Conservation (phyloP, 495 filamentous ascomycete genomes). For the Polyplosphaeria fusca region DNA sequence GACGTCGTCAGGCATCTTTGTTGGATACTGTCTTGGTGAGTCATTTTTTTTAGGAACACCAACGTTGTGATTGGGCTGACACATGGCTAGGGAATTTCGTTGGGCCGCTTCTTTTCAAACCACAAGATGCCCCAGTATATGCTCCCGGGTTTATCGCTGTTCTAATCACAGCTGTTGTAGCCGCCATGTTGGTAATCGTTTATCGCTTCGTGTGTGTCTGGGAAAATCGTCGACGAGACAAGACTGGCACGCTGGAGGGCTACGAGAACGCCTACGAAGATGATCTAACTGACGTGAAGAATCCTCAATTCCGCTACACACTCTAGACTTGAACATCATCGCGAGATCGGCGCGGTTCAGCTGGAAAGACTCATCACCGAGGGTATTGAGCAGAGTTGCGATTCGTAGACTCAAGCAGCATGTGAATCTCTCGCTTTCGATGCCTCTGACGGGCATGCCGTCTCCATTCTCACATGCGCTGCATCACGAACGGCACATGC, state of each 20-base stretch:
- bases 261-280: constrained; percentile 48
- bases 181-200: constrained; percentile 37
- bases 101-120: constrained; percentile 44
- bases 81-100: constrained; percentile 28
- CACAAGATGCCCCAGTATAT: constrained; percentile 39
- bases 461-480: too few species aligned
- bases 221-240: constrained; percentile 40
- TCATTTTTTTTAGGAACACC: not conserved
- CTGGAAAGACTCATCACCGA: too few species aligned
- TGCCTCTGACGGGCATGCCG: too few species aligned
- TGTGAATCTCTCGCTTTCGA: too few species aligned
- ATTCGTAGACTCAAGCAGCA: too few species aligned
- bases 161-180: constrained; percentile 40
- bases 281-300: constrained; percentile 46
- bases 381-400: too few species aligned
- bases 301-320: constrained; percentile 45
- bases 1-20: constrained; percentile 42
- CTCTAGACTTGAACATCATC: too few species aligned
- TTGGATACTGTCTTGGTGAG: constrained; percentile 45
- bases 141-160: constrained; percentile 43
- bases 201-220: constrained; percentile 41
- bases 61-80: not conserved
- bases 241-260: constrained; percentile 35
- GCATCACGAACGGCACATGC: too few species aligned
- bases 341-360: too few species aligned